A percentile compares a stretch with the other conserved stretches of the same genome.
phyloP scores from a whole-genome alignment of 805 yeast genomes.

The Saturnispora zaruensis region DNA sequence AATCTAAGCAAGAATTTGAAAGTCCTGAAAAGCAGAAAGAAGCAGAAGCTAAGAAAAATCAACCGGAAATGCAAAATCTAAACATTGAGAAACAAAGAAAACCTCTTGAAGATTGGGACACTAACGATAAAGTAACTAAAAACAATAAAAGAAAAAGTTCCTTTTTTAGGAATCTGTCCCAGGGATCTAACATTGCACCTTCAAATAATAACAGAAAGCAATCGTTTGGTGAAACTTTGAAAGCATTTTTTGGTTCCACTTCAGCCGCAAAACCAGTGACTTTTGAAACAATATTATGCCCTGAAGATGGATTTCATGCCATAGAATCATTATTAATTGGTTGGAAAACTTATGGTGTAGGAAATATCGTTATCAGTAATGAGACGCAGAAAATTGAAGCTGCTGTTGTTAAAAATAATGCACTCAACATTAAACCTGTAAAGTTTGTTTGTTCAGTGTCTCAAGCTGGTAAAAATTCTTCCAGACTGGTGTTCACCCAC shows the following conservation, averaged over 20 bases:
- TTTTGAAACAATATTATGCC: constrained; percentile 30
- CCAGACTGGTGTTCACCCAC: constrained; percentile 51
- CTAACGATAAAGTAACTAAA: constrained; percentile 12
- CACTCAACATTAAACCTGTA: constrained; percentile 55
- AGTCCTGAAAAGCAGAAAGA: constrained; percentile 1
- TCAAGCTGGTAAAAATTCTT: constrained; percentile 31
- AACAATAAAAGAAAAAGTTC: constrained; percentile 19
- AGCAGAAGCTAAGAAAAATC: background rate
- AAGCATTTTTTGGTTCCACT: constrained; percentile 32
- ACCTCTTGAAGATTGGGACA: constrained; percentile 5
- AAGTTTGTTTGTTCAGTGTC: constrained; percentile 49
- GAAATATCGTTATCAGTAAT: constrained; percentile 40
- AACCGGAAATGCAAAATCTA: constrained; percentile 16
- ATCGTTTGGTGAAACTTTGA: constrained; percentile 37
- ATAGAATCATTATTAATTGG: constrained; percentile 51
- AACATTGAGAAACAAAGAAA: constrained; percentile 25
- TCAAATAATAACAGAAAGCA: constrained; percentile 13
- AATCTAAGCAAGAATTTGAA: constrained; percentile 15
- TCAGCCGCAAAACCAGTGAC: constrained; percentile 17
- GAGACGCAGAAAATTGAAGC: constrained; percentile 45
- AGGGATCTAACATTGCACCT: constrained; percentile 5
- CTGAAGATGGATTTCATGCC: constrained; percentile 55
- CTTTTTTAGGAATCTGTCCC: constrained; percentile 40
- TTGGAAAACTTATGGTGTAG: constrained; percentile 67
- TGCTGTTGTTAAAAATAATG: constrained; percentile 50